Percentiles rank a stretch among this genome's conserved stretches.
These are phyloP conservation scores for Trametes polyzona DNA, from an alignment of 1,284 basidiomycete genomes.

Conservation along the genomic window DNA sequence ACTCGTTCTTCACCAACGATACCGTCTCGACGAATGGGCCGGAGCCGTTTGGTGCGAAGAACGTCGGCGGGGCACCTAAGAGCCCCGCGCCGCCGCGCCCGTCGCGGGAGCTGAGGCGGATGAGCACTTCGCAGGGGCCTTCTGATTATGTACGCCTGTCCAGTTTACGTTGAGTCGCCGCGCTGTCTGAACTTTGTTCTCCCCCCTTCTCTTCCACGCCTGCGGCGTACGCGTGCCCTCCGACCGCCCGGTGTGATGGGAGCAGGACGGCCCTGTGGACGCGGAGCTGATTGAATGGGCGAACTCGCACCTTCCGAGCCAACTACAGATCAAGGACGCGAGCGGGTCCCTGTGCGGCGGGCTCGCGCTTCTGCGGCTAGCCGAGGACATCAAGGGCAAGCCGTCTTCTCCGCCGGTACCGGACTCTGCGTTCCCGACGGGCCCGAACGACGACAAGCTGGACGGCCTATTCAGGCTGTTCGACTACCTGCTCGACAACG, in stretches of 20 bases:
- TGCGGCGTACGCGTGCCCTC: conserved; percentile 16
- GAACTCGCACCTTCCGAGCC: conserved; percentile 77
- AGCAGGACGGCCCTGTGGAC: conserved; percentile 44
- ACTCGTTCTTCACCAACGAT: conserved; percentile 60
- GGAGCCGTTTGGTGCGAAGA: conserved; percentile 24
- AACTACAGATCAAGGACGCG: conserved; percentile 63
- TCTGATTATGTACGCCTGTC: conserved; percentile 42
- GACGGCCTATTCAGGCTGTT: conserved; percentile 89
- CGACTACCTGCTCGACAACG: conserved; percentile 87
- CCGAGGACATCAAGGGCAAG: conserved; percentile 76
- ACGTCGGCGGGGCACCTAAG: conserved; percentile 22
- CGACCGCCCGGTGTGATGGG: conserved; percentile 17
- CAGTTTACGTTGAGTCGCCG: conserved; percentile 17
- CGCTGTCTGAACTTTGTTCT: conserved; percentile 23
- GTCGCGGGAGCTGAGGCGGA: conserved; percentile 59
- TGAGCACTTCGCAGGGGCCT: conserved; percentile 31
- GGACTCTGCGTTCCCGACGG: conserved; percentile 78
- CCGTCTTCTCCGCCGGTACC: conserved; percentile 69
- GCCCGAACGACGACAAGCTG: conserved; percentile 74
- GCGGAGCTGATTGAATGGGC: conserved; percentile 80
- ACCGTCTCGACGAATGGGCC: conserved; percentile 32
- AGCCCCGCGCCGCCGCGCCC: conserved; percentile 59
- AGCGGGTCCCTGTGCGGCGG: conserved; percentile 61
- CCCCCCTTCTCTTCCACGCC: conserved; percentile 12
- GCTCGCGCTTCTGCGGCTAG: conserved; percentile 74